phyloP scores from a whole-genome alignment of 2,329 filamentous ascomycete species.

The Cytospora schulzeri region DNA sequence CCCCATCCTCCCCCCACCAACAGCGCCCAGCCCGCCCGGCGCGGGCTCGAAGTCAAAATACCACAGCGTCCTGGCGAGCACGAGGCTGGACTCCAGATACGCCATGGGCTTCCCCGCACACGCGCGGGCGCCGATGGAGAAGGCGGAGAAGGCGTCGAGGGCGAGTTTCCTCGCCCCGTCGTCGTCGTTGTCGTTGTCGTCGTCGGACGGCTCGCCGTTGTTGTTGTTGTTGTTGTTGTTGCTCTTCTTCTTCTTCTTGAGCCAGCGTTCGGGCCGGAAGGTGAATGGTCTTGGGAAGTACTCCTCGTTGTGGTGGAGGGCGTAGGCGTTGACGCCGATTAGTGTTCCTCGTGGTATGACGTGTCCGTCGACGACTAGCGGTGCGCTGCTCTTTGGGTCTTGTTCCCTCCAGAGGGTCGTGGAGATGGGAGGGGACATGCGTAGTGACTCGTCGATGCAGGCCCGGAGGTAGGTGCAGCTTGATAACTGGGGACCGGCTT shows the following conservation, averaged over 20 bases:
- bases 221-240: too few relatives aligned
- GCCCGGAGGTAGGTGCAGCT: constrained; percentile 46
- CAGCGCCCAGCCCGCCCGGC: neutral
- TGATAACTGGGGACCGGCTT: constrained; percentile 36
- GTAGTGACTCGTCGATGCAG: constrained; percentile 49
- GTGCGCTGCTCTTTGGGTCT: neutral
- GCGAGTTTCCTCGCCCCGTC: neutral
- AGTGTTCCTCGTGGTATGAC: neutral
- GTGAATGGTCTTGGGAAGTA: constrained; percentile 3
- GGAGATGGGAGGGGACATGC: constrained; percentile 35
- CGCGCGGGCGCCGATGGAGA: constrained; percentile 39
- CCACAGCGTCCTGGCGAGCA: constrained; percentile 30
- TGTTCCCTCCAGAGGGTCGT: too few relatives aligned
- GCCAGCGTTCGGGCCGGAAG: neutral
- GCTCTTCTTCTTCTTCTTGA: too few relatives aligned
- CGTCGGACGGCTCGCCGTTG: too few relatives aligned
- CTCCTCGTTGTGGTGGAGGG: constrained; percentile 2
- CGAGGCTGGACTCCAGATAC: constrained; percentile 30
- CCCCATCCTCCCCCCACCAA: neutral
- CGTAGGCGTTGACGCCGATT: neutral
- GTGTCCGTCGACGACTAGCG: neutral
- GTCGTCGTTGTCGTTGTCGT: too few relatives aligned
- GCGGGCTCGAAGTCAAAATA: constrained; percentile 26
- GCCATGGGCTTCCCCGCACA: constrained; percentile 39
- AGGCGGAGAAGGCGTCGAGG: constrained; percentile 34